Conservation (phyloP, 768 basidiomycete species). For the Leccinum subtestaceum region DNA sequence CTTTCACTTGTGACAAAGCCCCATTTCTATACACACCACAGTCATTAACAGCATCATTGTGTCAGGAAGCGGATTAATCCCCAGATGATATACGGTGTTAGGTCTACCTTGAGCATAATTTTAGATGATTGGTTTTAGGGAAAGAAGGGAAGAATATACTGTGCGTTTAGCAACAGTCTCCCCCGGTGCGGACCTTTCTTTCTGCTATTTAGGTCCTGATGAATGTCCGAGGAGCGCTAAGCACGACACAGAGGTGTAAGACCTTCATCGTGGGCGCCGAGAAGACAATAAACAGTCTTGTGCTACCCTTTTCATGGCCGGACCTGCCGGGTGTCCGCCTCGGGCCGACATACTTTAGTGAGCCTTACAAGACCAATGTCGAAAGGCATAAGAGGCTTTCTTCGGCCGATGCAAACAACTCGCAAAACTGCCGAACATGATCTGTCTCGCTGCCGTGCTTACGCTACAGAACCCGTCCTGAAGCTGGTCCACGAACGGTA, state of each 20-base stretch:
- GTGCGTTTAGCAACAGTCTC: not conserved
- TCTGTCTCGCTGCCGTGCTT: too few relatives aligned
- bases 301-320: not conserved
- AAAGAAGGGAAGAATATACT: not conserved
- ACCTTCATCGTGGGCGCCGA: not conserved
- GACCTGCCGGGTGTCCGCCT: not conserved
- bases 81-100: not conserved
- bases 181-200: not conserved
- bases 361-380: too few relatives aligned
- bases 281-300: not conserved
- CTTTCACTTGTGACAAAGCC: not conserved
- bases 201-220: not conserved
- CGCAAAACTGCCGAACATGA: too few relatives aligned
- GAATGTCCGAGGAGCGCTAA: not conserved
- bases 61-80: not conserved
- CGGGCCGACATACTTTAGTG: not conserved
- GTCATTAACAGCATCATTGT: not conserved
- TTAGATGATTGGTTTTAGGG: too few relatives aligned
- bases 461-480: too few relatives aligned
- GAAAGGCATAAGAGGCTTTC: too few relatives aligned
- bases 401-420: too few relatives aligned
- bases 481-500: too few relatives aligned
- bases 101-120: too few relatives aligned
- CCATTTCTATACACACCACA: not conserved
- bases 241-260: not conserved